Evolutionary conservation across 2,329 filamentous ascomycete species (phyloP), one percentile per base, ranked within the genome.

Genomic region (Colletotrichum sp.): DNA sequence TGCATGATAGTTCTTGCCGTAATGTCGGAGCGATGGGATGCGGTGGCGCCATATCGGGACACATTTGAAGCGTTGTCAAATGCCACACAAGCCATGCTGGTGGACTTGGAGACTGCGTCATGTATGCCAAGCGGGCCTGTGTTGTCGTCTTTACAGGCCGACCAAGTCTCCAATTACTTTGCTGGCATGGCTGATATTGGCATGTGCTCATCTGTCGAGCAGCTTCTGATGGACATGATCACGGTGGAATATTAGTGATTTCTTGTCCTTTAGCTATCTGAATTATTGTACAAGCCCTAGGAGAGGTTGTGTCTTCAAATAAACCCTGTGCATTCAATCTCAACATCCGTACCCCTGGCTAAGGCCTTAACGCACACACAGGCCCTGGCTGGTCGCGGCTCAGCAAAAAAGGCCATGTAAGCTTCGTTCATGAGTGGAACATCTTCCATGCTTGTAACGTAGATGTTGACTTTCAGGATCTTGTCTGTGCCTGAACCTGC

Each of bases 171-270:
- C 44, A 52, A 52, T 52, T 52, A 52, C 44, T 52, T 52, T 21
- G n/a, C 44, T 21, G n/a, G 44, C 12, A 52, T 52, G 44, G 44
- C 44, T 8, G 44, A 52, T 52, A 52, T 52, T 24, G 44, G 44
- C n/a, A 52, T 52, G n/a, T 52, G 44, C 44, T 52, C 44, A 13
- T 52, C 44, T 52, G n/a, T 52, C 12, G 44, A 52, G 44, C 44
- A 52, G 44, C 44, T 52, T 52, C 44, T 52, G 44, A 52, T 52
- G 44, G 44, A 52, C 44, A 52, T 52, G 44, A 52, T 52, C 89
- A 52, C n/a, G 2, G 44, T 52, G 2, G 44, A 21, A 13, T 52
- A 52, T 21, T 52, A 52, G 44, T 0, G n/a, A 13, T 4, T 52
- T 7, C 2, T 13, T 10, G n/a, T 52, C 44, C 2, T 52, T 21